Evolutionary conservation across 2,329 filamentous ascomycete genomes (phyloP).

Genomic region (Botrytis fragariae): DNA sequence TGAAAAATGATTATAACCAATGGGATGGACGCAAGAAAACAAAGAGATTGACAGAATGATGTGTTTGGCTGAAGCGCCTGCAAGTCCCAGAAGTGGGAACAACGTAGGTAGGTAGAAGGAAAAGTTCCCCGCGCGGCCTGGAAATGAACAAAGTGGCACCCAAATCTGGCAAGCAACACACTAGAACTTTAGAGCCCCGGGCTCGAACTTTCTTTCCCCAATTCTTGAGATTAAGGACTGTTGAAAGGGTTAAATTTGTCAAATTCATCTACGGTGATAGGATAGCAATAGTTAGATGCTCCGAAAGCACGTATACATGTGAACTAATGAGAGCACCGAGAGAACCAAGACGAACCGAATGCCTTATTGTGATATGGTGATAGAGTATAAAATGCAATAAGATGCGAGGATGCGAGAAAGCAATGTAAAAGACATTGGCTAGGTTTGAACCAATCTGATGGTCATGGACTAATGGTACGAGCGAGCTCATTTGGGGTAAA

Average conservation of each 20-base stretch:
- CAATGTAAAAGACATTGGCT: neutral
- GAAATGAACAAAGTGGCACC: slow-evolving; percentile 11
- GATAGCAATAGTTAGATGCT: neutral
- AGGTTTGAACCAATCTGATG: neutral
- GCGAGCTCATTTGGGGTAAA: neutral
- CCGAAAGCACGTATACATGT: neutral
- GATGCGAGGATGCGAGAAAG: neutral
- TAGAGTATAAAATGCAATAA: neutral
- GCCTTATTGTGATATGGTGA: neutral
- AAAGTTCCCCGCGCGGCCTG: neutral
- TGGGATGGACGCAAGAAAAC: neutral
- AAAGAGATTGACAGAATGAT: neutral
- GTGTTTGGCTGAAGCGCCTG: neutral
- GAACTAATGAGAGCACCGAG: neutral
- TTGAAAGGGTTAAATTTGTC: neutral
- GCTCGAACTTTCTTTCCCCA: neutral
- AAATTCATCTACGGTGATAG: neutral
- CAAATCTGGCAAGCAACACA: neutral
- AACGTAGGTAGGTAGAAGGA: neutral
- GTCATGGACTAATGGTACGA: neutral
- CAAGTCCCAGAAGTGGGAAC: neutral
- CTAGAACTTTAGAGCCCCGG: neutral
- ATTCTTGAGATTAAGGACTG: slow-evolving; percentile 6
- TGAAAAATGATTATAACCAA: neutral
- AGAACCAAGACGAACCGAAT: neutral